Base-by-base conservation (phyloP, 2,329 filamentous ascomycete species). In the Clonostachys chloroleuca region DNA sequence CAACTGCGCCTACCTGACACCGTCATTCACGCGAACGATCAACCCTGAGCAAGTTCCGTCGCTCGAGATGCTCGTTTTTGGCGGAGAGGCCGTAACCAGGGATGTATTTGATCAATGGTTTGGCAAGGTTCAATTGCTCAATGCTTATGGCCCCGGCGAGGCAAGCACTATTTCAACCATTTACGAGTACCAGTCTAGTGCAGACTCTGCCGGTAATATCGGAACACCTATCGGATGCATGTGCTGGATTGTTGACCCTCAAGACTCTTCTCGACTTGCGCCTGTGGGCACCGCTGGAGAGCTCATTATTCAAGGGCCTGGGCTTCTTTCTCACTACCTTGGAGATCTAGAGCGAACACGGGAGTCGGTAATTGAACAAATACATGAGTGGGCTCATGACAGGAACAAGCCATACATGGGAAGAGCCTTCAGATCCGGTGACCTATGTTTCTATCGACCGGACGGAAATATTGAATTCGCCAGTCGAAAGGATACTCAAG, bases 291-390 rank as follows among this genome's bases (percentile, higher is more conserved):
- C 36, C 7, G 12, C 50, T 5, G 52, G 54, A 6, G 54, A 56
- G 43, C 45, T 56, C 9, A 33, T 51, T n/a, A 48, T 56, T 14
- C 46, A 56, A 36, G 51, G 51, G 1, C 74, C 74, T 30, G 47
- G 41, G 16, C 9, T 80, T 14, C 24, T 30, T 30, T 30, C 8
- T 12, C 20, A 30, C 40, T 81, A 80, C 47, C 58, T 77, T 14
- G 70, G 73, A 46, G 50, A 59, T 12, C 6, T 54, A 34, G 40
- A 49, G 12, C 12, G n/a, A 5, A 63, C 71, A 64, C 47, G 60
- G 47, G 10, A 50, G 4, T 50, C 52, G 2, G 40, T 48, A 17
- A 18, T 45, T 12, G 37, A 63, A 17, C 72, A 73, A 13, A 12
- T 17, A 16, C 20, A n/a, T 12, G 20, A 5, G 24, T 39, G 24